Base-by-base conservation (phyloP, 768 basidiomycete species). In the Rossbeevera mucosa region DNA sequence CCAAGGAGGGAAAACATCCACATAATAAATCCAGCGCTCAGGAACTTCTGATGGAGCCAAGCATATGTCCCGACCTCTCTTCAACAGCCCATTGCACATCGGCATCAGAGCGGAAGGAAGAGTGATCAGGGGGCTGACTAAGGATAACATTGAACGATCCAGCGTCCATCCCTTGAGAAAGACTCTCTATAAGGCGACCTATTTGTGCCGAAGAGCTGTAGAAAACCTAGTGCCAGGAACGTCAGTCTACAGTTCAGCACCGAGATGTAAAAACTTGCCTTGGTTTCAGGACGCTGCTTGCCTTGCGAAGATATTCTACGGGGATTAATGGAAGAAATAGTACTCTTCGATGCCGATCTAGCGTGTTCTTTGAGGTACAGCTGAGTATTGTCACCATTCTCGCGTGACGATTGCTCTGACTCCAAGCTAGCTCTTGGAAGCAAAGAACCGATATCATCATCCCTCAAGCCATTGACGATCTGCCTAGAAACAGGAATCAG, bases 391-490 rank as follows among this genome's bases (percentile, higher is more conserved):
- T 74, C 76, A 52, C 70, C 74, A 40, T 74, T 69, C 48, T 76
- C 76, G 44, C 64, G 69, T 26, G 70, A 56, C 36, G 86, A 86
- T 64, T 83, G 86, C 59, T 89, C 88, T 33, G 90, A 91, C 33
- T 78, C 75, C 65, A 90, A 83, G 64, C 88, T 91, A 12, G 77
- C 71, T 47, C 90, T 83, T 22, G 79, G 78, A 64, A 86, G 86
- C 58, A 78, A 67, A 31, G 84, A 85, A 55, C 87, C 86, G 13
- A 80, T 76, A 58, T 90, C 87, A 16, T 83, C 85, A 48, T 88
- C 86, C 47, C 91, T 83, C 56, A 93, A 72, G 13, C 88, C 86
- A 61, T 91, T 89, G 44, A 93, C 87, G 59, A 92, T 86, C 56
- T 82, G 83, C 88, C 88, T 66, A 51, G 40, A 53, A 53, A 44